phyloP scores from a whole-genome alignment of 257 asterid species.

The Primulina eburnea region DNA sequence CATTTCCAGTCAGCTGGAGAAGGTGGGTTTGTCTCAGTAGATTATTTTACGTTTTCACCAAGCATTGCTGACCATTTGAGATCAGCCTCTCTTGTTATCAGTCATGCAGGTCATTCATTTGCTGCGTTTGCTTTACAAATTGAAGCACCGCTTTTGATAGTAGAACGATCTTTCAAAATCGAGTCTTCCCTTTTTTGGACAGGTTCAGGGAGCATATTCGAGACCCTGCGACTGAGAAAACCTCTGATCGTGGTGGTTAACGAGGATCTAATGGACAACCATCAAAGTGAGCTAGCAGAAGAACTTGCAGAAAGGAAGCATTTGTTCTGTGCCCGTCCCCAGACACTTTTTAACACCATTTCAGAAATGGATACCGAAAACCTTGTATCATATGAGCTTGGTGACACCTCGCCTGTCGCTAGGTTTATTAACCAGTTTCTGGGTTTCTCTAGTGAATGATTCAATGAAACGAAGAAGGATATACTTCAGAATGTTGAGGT shows the following conservation, averaged over 20 bases:
- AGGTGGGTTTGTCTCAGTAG: constrained; percentile 54
- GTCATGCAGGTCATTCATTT: constrained; percentile 69
- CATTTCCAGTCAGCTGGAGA: constrained; percentile 62
- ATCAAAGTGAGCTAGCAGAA: constrained; percentile 92
- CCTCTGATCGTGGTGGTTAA: constrained; percentile 86
- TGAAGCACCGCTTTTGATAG: neutral
- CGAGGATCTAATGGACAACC: constrained; percentile 95
- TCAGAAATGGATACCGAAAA: neutral
- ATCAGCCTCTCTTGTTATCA: constrained; percentile 84
- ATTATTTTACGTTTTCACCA: constrained; percentile 81
- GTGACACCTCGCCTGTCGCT: neutral
- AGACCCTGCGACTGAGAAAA: constrained; percentile 61
- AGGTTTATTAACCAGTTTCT: neutral
- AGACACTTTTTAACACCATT: neutral
- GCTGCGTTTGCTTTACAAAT: neutral
- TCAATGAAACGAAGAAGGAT: neutral
- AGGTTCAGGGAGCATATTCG: constrained; percentile 99
- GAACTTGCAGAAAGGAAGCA: constrained; percentile 69
- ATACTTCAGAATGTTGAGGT: neutral
- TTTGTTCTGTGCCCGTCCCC: neutral
- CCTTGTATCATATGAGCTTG: neutral
- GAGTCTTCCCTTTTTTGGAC: constrained; percentile 21
- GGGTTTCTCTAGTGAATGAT: neutral
- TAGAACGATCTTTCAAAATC: neutral
- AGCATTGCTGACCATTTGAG: constrained; percentile 83